phyloP scores from a whole-genome alignment of 208 protist species.

The Naegleria gruberi region DNA sequence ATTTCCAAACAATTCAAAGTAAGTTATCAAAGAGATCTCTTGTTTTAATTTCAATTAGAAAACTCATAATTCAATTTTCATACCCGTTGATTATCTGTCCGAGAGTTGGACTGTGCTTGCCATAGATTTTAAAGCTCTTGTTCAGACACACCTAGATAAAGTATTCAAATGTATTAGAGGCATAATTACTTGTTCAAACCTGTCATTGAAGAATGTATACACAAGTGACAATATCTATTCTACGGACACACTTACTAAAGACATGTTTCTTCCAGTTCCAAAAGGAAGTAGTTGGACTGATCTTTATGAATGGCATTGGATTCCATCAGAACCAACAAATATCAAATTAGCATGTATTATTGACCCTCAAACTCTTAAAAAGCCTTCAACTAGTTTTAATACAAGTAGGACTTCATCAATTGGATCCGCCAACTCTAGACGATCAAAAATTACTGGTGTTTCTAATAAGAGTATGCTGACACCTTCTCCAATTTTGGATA shows the following conservation, averaged over 20 bases:
- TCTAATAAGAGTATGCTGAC: neutral
- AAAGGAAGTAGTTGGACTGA: neutral
- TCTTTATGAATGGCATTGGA: conserved; percentile 5
- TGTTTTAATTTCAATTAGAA: neutral
- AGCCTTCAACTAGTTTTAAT: neutral
- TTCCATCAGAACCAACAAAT: neutral
- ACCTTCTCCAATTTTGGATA: neutral
- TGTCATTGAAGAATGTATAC: neutral
- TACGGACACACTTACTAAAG: neutral
- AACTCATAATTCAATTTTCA: conserved; percentile 5
- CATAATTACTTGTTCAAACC: neutral
- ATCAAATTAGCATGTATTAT: neutral
- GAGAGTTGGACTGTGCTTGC: neutral
- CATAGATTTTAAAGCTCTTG: conserved; percentile 2
- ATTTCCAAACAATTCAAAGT: conserved; percentile 4
- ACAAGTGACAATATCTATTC: neutral
- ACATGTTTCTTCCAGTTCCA: neutral
- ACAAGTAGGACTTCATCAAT: neutral
- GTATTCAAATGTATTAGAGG: conserved; percentile 9
- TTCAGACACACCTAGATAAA: neutral
- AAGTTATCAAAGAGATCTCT: too few species aligned
- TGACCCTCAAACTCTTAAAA: neutral
- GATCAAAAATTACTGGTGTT: neutral
- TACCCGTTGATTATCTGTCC: neutral
- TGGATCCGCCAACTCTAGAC: neutral